Conservation (phyloP, 2,329 filamentous ascomycete genomes). For the Aspergillus brunneoviolaceus region DNA sequence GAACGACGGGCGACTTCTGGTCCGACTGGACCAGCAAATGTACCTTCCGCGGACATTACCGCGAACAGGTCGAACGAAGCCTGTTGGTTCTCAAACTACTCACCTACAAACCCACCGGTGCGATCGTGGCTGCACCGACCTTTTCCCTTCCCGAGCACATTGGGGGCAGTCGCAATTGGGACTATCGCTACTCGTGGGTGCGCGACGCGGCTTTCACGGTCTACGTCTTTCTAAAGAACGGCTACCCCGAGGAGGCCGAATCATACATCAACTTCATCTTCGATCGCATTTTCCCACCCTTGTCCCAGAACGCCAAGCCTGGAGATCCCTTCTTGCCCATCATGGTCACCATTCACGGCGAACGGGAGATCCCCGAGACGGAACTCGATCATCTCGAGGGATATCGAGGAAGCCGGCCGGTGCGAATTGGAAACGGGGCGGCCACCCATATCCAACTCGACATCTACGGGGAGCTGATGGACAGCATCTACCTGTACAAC, state of each 20-base stretch:
- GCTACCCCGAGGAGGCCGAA: conserved; percentile 73
- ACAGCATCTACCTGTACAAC: conserved; percentile 75
- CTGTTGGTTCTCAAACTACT: conserved; percentile 73
- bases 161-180: conserved; percentile 60
- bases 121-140: conserved; percentile 72
- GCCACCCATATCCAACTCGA: conserved; percentile 72
- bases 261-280: conserved; percentile 78
- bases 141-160: conserved; percentile 76
- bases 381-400: conserved; percentile 71
- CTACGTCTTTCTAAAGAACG: conserved; percentile 72
- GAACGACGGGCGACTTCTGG: conserved; percentile 70
- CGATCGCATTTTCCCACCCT: conserved; percentile 57
- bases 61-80: conserved; percentile 69
- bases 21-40: conserved; percentile 70
- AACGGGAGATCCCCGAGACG: conserved; percentile 70
- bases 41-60: conserved; percentile 70
- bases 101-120: conserved; percentile 75
- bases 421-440: conserved; percentile 75
- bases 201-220: conserved; percentile 75
- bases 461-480: conserved; percentile 77
- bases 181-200: conserved; percentile 66
- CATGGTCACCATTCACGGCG: conserved; percentile 77
- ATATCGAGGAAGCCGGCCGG: conserved; percentile 68
- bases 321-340: conserved; percentile 66
- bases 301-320: conserved; percentile 52